Conservation (phyloP, 345 rosid species). For the rapeseed (Brassica napus) region DNA sequence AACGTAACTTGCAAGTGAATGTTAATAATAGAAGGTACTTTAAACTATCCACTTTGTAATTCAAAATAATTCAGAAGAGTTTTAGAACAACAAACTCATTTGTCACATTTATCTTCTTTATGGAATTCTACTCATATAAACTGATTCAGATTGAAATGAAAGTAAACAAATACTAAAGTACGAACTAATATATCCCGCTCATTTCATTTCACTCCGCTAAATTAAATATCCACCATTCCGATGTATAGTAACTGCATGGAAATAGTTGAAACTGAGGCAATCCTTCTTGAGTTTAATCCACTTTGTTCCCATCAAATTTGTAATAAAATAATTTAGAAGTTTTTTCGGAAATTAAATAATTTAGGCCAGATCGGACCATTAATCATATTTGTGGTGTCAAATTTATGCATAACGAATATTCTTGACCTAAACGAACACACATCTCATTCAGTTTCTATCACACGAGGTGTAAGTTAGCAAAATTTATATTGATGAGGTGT, state of each 20-base stretch:
- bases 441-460: conserved; percentile 17
- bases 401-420: conserved; percentile 4
- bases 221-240: neutral
- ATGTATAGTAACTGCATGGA: neutral
- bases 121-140: neutral
- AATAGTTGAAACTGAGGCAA: neutral
- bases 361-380: neutral
- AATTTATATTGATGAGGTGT: conserved; percentile 16
- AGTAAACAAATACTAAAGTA: neutral
- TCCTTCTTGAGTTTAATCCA: neutral
- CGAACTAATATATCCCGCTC: neutral
- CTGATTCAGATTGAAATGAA: neutral
- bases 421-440: conserved; percentile 8
- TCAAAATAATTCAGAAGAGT: neutral
- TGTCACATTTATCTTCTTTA: neutral
- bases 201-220: neutral
- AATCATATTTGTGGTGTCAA: neutral
- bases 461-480: conserved; percentile 34
- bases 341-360: neutral
- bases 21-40: neutral
- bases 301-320: neutral
- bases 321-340: neutral
- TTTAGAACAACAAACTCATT: neutral
- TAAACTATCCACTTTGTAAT: neutral
- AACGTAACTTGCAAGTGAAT: neutral